These are phyloP conservation scores for Alternaria sp. DNA, from an alignment of 2,329 filamentous ascomycete genomes.

Conservation along the genomic window DNA sequence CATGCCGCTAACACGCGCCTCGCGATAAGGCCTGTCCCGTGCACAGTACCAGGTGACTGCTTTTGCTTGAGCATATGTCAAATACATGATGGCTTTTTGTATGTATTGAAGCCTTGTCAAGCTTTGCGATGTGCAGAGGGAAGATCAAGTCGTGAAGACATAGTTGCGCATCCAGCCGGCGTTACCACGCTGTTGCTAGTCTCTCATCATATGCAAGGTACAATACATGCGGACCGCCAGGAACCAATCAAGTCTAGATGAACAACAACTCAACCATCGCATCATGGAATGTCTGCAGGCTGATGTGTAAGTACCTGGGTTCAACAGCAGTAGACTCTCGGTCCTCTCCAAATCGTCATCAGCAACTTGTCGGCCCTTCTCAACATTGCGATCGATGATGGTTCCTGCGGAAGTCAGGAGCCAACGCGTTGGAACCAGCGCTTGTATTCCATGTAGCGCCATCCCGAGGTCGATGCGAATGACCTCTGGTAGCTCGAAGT, in stretches of 20 bases:
- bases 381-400: neutral
- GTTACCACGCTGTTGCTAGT: neutral
- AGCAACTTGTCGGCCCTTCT: neutral
- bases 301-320: neutral
- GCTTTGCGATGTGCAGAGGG: neutral
- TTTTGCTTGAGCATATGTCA: neutral
- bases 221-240: neutral
- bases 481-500: neutral
- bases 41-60: slow-evolving; percentile 10
- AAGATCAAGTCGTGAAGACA: neutral
- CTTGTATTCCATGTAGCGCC: neutral
- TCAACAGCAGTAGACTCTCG: neutral
- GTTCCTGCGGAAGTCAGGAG: neutral
- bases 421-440: neutral
- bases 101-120: neutral
- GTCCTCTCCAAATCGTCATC: neutral
- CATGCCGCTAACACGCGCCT: slow-evolving; percentile 32
- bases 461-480: neutral
- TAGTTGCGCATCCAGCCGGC: neutral
- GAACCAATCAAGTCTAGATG: neutral
- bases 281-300: neutral
- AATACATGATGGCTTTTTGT: neutral
- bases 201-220: neutral
- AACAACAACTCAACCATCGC: neutral
- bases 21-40: slow-evolving; percentile 35